Evolutionary conservation across 1,284 basidiomycete species (phyloP).

Genomic region (Chiua sp.): DNA sequence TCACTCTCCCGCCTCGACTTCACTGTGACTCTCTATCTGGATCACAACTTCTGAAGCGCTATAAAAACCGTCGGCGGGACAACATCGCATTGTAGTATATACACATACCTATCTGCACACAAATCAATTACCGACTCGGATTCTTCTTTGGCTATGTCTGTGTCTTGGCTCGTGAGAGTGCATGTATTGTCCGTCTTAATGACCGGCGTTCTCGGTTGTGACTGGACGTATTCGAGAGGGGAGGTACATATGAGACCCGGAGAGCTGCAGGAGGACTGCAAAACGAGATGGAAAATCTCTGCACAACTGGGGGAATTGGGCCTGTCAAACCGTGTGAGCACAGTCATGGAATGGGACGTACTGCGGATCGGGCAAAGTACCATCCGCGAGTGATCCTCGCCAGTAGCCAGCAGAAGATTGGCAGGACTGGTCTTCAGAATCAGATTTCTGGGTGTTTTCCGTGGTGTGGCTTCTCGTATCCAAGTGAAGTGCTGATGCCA

Average conservation of each 20-base stretch:
- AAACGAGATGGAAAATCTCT: neutral
- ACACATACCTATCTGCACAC: constrained; percentile 5
- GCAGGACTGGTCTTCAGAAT: neutral
- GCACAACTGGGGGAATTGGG: neutral
- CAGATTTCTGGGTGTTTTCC: neutral
- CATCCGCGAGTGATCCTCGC: neutral
- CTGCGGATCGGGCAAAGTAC: neutral
- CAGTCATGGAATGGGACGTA: neutral
- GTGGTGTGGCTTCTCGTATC: neutral
- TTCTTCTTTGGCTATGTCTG: neutral
- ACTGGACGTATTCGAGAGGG: neutral
- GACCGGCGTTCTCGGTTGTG: neutral
- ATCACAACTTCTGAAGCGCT: neutral
- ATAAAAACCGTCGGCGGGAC: neutral
- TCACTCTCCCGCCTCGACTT: neutral
- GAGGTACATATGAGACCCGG: neutral
- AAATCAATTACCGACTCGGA: neutral
- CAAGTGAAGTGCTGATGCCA: neutral
- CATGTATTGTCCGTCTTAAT: neutral
- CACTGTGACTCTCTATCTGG: too few species aligned
- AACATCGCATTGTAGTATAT: neutral
- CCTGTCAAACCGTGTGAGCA: too few species aligned
- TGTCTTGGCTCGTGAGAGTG: neutral
- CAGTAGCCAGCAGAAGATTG: neutral
- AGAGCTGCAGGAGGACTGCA: neutral